Evolutionary conservation across 2,329 filamentous ascomycete species (phyloP).

Genomic region (Arthrobotrys sphaeroides): DNA sequence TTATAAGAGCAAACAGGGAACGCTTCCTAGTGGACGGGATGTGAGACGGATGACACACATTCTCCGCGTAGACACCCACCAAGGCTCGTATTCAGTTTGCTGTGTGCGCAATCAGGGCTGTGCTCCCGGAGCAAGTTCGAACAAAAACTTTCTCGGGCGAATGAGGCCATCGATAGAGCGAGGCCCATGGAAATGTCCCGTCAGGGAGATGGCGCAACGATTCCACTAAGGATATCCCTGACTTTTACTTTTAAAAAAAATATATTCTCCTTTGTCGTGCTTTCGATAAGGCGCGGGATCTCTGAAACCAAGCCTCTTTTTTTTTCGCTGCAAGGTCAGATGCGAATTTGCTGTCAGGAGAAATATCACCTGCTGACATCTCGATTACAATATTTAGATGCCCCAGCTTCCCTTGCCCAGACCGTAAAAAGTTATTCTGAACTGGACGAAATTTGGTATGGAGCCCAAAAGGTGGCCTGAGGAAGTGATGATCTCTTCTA

Average conservation of each 20-base stretch:
- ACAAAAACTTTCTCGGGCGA: not conserved
- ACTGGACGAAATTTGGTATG: not conserved
- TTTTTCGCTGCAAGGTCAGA: slow-evolving; percentile 1
- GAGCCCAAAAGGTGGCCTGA: slow-evolving; percentile 10
- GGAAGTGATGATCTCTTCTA: not conserved
- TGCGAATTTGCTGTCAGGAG: slow-evolving; percentile 13
- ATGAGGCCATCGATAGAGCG: slow-evolving; percentile 2
- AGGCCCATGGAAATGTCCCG: not conserved
- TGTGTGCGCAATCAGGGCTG: not conserved
- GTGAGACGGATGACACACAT: slow-evolving; percentile 14
- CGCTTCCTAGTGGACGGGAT: slow-evolving; percentile 27
- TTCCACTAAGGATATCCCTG: slow-evolving; percentile 20
- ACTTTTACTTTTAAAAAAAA: slow-evolving; percentile 31
- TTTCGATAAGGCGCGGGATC: slow-evolving; percentile 18
- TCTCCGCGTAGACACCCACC: not conserved
- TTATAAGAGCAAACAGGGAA: slow-evolving; percentile 17
- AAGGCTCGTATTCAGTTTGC: slow-evolving; percentile 2
- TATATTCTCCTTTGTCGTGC: not conserved
- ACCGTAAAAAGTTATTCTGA: not conserved
- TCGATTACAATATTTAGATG: not conserved
- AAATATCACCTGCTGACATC: slow-evolving; percentile 16
- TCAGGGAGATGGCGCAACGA: slow-evolving; percentile 29
- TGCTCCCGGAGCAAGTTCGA: not conserved
- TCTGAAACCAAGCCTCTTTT: slow-evolving; percentile 7
- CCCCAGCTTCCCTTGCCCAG: not conserved